Conservation (phyloP, 2,329 filamentous ascomycete species). For the Coniochaeta sp. region DNA sequence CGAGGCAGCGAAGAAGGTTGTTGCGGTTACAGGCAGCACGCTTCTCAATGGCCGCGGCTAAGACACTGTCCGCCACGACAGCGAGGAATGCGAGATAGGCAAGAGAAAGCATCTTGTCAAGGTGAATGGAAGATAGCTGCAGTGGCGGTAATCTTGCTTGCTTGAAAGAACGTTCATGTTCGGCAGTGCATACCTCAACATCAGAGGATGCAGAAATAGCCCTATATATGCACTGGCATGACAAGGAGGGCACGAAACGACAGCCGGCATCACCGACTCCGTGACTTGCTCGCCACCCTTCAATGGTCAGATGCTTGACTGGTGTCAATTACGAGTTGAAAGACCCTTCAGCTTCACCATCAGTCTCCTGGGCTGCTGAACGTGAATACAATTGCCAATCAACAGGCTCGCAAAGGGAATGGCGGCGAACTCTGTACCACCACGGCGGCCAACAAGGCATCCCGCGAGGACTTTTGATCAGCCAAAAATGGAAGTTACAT, state of each 20-base stretch:
- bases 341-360: neutral
- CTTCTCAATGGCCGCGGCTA: neutral
- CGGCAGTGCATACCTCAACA: neutral
- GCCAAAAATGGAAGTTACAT: neutral
- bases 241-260: neutral
- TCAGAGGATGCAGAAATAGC: neutral
- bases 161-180: neutral
- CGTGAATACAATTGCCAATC: neutral
- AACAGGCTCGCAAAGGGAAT: neutral
- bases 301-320: neutral
- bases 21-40: neutral
- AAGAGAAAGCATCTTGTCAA: neutral
- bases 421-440: neutral
- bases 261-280: neutral
- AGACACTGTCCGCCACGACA: neutral
- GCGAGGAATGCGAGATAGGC: neutral
- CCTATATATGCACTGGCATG: neutral
- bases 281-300: neutral
- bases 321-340: neutral
- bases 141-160: neutral
- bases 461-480: neutral
- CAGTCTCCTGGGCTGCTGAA: neutral
- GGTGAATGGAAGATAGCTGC: neutral
- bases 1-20: slow-evolving; percentile 2
- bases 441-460: neutral